phyloP scores from a whole-genome alignment of 257 asterid genomes.

The Coffea eugenioides region DNA sequence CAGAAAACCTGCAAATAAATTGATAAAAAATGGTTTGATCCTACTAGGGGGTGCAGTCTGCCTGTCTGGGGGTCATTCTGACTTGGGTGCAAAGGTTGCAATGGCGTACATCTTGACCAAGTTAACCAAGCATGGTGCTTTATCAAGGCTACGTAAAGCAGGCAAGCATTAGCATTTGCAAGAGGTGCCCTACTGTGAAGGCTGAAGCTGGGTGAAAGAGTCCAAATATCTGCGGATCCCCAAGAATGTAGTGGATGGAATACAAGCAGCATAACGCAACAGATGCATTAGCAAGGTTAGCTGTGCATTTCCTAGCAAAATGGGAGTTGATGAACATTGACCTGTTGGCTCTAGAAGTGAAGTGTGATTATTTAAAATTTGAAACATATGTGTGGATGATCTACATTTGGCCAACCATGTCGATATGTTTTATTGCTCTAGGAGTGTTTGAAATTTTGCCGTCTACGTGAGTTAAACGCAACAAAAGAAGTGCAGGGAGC shows the following conservation, averaged over 20 bases:
- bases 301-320: no score
- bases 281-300: no score
- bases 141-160: constrained; percentile 14
- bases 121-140: constrained; percentile 45
- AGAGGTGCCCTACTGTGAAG: background rate
- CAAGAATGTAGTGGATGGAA: background rate
- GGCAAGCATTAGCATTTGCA: constrained; percentile 1
- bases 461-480: no score
- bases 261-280: no score
- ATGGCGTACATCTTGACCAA: constrained; percentile 74
- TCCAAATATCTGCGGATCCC: background rate
- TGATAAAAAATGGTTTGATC: constrained; percentile 62
- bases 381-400: no score
- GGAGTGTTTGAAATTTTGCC: no score
- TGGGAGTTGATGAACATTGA: no score
- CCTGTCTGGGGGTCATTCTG: constrained; percentile 69
- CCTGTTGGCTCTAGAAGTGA: no score
- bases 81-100: constrained; percentile 80
- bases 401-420: background rate
- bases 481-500: no score
- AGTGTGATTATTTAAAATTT: no score
- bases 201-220: background rate
- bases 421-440: no score
- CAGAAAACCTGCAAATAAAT: constrained; percentile 44
- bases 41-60: constrained; percentile 71